phyloP scores from a whole-genome alignment of 2,329 filamentous ascomycete species.

The Colletotrichum chrysophilum region DNA sequence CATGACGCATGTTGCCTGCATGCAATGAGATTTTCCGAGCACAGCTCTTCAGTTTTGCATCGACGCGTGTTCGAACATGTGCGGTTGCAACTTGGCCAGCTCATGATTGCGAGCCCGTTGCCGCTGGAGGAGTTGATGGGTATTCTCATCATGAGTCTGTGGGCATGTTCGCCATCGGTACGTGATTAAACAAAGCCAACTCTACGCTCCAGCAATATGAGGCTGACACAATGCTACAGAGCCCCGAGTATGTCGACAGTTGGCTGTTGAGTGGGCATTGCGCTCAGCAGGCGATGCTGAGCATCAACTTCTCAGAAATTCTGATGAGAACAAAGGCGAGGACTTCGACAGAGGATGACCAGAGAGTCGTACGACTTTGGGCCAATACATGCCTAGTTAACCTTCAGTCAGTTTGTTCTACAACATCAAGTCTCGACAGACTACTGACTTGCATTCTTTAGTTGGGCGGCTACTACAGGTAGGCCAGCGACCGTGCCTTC shows the following conservation, averaged over 20 bases:
- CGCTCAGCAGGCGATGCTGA: conserved; percentile 47
- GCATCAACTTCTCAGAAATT: conserved; percentile 46
- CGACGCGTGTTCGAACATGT: conserved; percentile 45
- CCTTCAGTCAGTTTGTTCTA: conserved; percentile 31
- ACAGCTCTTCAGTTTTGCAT: conserved; percentile 29
- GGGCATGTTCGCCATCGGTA: conserved; percentile 15
- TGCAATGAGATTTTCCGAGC: conserved; percentile 24
- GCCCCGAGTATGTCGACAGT: conserved; percentile 44
- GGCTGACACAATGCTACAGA: not conserved
- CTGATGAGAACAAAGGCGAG: conserved; percentile 37
- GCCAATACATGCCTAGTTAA: conserved; percentile 41
- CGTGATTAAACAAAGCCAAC: not conserved
- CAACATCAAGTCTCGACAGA: not conserved
- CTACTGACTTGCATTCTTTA: conserved; percentile 16
- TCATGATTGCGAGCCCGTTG: conserved; percentile 42
- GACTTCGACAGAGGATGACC: conserved; percentile 34
- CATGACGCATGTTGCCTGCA: conserved; percentile 45
- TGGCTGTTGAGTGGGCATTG: conserved; percentile 48
- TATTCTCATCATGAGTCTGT: conserved; percentile 40
- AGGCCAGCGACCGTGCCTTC: conserved; percentile 41
- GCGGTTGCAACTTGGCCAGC: conserved; percentile 40
- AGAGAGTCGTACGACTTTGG: conserved; percentile 39
- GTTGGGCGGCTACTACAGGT: conserved; percentile 45
- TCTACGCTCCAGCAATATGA: not conserved
- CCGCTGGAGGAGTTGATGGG: conserved; percentile 45